Evolutionary conservation across 2,329 filamentous ascomycete species (phyloP).

Genomic region (Biscogniauxia marginata): DNA sequence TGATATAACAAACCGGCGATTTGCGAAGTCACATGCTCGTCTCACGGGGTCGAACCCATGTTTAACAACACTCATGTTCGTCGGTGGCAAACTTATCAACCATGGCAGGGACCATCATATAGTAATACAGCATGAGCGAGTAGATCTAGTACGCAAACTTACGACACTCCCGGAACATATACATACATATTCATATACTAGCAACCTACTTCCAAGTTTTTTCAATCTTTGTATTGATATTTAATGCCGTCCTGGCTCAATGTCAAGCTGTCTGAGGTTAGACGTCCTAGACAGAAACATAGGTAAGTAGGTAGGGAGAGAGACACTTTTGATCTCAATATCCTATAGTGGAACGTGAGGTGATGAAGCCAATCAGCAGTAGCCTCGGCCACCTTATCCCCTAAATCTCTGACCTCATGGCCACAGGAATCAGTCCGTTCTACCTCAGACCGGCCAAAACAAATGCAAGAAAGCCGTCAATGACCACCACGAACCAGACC

Average conservation of each 20-base stretch:
- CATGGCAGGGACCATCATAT: background rate
- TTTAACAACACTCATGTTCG: background rate
- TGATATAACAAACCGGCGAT: background rate
- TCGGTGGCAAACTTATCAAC: background rate
- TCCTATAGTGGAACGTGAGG: background rate
- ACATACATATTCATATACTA: background rate
- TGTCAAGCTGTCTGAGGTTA: background rate
- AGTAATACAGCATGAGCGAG: background rate
- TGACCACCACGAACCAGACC: background rate
- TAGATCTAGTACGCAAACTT: background rate
- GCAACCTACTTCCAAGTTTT: too few species aligned
- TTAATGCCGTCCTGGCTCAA: background rate
- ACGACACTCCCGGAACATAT: background rate
- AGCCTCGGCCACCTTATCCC: background rate
- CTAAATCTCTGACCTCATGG: background rate
- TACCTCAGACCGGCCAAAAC: background rate
- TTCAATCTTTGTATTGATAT: background rate
- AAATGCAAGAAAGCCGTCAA: background rate
- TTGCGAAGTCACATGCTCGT: background rate
- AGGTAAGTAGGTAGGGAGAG: background rate
- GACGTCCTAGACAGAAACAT: background rate
- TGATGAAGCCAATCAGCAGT: background rate
- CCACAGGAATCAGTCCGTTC: background rate
- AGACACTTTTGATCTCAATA: background rate
- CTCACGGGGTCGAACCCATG: background rate